phyloP scores from a whole-genome alignment of 768 basidiomycete genomes.

The Boletus patriciae region DNA sequence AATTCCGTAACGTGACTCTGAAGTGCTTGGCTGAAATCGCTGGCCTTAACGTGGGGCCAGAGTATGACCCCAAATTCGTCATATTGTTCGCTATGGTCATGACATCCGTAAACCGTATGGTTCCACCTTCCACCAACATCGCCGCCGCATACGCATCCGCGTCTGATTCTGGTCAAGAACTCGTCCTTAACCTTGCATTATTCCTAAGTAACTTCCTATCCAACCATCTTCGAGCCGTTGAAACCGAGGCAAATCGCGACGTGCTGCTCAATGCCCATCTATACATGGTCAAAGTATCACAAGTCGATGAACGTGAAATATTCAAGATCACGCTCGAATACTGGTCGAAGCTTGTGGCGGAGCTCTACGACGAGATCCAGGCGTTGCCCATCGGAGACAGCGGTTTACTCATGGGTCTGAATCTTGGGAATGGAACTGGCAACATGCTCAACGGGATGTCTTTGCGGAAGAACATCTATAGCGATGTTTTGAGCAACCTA shows the following conservation, averaged over 20 bases:
- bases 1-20: conserved; percentile 95
- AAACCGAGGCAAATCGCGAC: conserved; percentile 86
- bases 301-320: conserved; percentile 97
- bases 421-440: conserved; percentile 62
- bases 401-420: conserved; percentile 85
- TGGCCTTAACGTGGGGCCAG: conserved; percentile 88
- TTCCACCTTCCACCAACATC: conserved; percentile 93
- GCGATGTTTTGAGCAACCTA: conserved; percentile 91
- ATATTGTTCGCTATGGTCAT: conserved; percentile 98
- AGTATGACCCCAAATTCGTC: conserved; percentile 98
- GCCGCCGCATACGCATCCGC: conserved; percentile 88
- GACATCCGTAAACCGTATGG: conserved; percentile 96
- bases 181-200: conserved; percentile 95
- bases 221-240: conserved; percentile 90
- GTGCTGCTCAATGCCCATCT: conserved; percentile 94
- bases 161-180: conserved; percentile 91
- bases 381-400: conserved; percentile 85
- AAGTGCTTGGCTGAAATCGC: conserved; percentile 98
- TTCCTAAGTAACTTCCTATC: conserved; percentile 97
- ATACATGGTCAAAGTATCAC: conserved; percentile 97
- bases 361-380: conserved; percentile 97
- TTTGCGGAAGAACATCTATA: conserved; percentile 91
- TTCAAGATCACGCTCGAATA: conserved; percentile 99
- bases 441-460: conserved; percentile 76
- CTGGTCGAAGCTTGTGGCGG: conserved; percentile 93